Evolutionary conservation across 129 eudicot species (phyloP).

Genomic region (Heracleum sosnowskyi): DNA sequence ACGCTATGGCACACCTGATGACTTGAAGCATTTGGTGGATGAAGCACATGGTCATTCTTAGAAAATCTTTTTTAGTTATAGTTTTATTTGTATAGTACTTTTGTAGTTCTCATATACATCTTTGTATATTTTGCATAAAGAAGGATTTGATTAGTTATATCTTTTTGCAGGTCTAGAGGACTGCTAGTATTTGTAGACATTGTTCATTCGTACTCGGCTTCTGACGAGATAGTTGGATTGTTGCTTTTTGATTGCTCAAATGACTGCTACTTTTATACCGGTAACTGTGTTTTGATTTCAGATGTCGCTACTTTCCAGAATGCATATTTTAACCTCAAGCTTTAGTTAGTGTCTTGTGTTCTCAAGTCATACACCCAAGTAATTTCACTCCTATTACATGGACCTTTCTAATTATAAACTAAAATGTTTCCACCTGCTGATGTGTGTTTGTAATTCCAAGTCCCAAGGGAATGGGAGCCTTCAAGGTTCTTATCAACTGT

Average conservation of each 20-base stretch:
- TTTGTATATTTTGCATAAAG: neutral
- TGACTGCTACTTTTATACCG: constrained; percentile 86
- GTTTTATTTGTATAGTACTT: neutral
- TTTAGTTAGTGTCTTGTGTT: neutral
- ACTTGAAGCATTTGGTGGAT: constrained; percentile 88
- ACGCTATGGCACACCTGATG: constrained; percentile 93
- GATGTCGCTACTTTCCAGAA: neutral
- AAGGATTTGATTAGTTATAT: neutral
- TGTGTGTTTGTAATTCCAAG: neutral
- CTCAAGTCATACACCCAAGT: neutral
- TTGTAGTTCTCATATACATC: neutral
- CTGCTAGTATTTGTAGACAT: constrained; percentile 87
- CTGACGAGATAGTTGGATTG: constrained; percentile 97
- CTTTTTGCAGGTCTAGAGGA: constrained; percentile 63
- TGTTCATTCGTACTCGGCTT: constrained; percentile 92
- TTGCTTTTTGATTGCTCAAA: too few relatives aligned
- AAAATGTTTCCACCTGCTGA: neutral
- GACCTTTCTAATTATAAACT: neutral
- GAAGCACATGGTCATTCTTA: constrained; percentile 75
- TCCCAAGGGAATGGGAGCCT: neutral
- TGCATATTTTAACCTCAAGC: neutral
- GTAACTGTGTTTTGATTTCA: constrained; percentile 22
- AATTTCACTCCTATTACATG: neutral
- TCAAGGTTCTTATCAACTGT: neutral
- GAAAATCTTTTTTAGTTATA: constrained; percentile 1